Conservation (phyloP, 73 alveolate genomes). For the Durusdinium trenchii region DNA sequence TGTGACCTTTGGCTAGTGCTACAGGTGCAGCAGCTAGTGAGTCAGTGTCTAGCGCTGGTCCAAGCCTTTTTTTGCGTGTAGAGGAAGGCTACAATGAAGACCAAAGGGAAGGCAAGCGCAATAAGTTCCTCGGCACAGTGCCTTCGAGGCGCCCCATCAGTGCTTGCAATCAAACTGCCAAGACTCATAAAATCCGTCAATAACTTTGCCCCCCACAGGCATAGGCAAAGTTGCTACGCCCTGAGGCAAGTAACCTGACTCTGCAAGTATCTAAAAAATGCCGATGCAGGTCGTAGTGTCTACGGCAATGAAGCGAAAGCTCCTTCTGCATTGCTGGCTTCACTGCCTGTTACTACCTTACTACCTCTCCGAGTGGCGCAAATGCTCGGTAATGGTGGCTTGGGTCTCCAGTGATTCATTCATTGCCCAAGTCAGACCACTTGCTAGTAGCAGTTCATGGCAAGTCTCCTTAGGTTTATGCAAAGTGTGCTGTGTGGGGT, state of each 20-base stretch:
- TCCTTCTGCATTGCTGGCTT: too few relatives aligned
- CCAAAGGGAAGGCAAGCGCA: conserved; percentile 69
- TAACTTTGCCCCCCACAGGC: conserved; percentile 68
- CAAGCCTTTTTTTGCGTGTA: conserved; percentile 90
- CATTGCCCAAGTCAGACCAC: conserved; percentile 21
- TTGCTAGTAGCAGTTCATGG: not conserved
- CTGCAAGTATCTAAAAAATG: not conserved
- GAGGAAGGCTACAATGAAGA: conserved; percentile 90
- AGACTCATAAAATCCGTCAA: conserved; percentile 39
- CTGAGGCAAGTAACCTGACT: conserved; percentile 53
- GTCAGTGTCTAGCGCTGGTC: too few relatives aligned
- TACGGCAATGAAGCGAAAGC: too few relatives aligned
- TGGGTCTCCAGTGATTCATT: conserved; percentile 6
- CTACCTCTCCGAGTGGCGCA: conserved; percentile 9
- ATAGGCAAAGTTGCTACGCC: conserved; percentile 48
- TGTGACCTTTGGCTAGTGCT: too few relatives aligned
- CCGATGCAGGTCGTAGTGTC: too few relatives aligned
- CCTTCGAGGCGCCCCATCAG: not conserved
- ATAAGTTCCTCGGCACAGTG: conserved; percentile 26
- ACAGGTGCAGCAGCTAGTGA: not conserved
- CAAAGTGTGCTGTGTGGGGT: not conserved
- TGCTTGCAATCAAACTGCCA: not conserved
- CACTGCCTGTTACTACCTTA: too few relatives aligned
- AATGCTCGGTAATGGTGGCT: not conserved
- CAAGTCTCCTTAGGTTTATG: not conserved